Conservation (phyloP, 768 basidiomycete genomes). For the Daedalea quercina region DNA sequence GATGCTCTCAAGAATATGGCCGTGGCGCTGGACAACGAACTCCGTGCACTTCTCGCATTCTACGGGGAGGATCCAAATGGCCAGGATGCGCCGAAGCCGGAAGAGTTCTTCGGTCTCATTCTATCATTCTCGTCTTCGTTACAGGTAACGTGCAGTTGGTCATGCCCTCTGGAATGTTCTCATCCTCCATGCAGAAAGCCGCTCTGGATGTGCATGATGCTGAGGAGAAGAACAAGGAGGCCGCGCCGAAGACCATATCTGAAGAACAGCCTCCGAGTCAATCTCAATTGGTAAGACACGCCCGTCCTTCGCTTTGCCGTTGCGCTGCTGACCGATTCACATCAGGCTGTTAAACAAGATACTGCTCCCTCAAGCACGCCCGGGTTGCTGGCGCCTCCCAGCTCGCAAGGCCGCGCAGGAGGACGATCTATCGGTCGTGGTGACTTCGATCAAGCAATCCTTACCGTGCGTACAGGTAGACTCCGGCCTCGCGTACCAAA, state of each 20-base stretch:
- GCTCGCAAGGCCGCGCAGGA: slow-evolving; percentile 35
- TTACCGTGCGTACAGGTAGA: slow-evolving; percentile 67
- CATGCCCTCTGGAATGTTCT: slow-evolving; percentile 11
- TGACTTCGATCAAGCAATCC: slow-evolving; percentile 78
- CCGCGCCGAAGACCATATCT: slow-evolving; percentile 9
- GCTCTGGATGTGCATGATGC: slow-evolving; percentile 58
- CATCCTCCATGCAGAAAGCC: slow-evolving; percentile 46
- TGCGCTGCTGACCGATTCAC: not conserved
- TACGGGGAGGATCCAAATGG: slow-evolving; percentile 72
- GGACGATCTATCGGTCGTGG: slow-evolving; percentile 65
- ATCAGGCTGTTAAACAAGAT: slow-evolving; percentile 41
- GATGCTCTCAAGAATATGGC: slow-evolving; percentile 63
- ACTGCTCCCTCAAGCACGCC: slow-evolving; percentile 18
- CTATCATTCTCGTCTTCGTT: slow-evolving; percentile 69
- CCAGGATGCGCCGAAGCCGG: slow-evolving; percentile 62
- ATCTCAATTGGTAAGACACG: slow-evolving; percentile 13
- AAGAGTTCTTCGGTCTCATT: slow-evolving; percentile 76
- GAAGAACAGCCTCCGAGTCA: slow-evolving; percentile 10
- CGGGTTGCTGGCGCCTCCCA: slow-evolving; percentile 24
- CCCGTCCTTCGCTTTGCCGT: not conserved
- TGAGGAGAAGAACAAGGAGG: slow-evolving; percentile 27
- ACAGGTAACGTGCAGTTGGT: slow-evolving; percentile 35
- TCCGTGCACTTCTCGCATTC: slow-evolving; percentile 55
- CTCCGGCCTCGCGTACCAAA: slow-evolving; percentile 38
- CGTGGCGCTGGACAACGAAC: slow-evolving; percentile 47